These are phyloP conservation scores for Coleophoma eucalyptorum DNA, from an alignment of 2,329 filamentous ascomycete species.

Conservation along the genomic window DNA sequence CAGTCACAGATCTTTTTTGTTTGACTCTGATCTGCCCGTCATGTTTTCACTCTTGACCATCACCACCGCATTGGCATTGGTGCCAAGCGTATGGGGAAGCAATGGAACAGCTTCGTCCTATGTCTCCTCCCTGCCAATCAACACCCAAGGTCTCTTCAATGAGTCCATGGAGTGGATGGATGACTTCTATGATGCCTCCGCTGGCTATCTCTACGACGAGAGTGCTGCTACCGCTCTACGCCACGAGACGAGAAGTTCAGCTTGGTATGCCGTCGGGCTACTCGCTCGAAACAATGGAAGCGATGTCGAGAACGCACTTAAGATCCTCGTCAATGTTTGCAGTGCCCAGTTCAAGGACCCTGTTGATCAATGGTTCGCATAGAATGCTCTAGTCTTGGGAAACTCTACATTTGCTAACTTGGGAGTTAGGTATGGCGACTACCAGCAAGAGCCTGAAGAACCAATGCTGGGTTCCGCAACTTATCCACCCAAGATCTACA, in stretches of 20 bases:
- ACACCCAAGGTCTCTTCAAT: constrained; percentile 37
- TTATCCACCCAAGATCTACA: constrained; percentile 49
- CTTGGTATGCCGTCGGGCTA: constrained; percentile 57
- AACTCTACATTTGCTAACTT: not conserved
- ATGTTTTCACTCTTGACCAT: not conserved
- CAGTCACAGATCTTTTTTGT: no score
- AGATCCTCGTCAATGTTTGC: constrained; percentile 51
- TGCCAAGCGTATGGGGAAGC: not conserved
- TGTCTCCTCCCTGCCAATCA: constrained; percentile 12
- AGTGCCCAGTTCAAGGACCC: constrained; percentile 46
- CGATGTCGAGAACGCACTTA: constrained; percentile 46
- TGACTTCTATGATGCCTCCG: constrained; percentile 45
- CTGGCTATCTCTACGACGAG: constrained; percentile 50
- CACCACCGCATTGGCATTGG: not conserved
- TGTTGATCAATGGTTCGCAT: constrained; percentile 48
- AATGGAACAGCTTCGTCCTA: constrained; percentile 5
- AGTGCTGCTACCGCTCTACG: constrained; percentile 39
- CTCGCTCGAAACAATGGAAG: constrained; percentile 47
- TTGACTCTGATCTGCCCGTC: not conserved
- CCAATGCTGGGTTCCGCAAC: constrained; percentile 47
- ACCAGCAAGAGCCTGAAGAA: constrained; percentile 52
- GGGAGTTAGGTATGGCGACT: constrained; percentile 40
- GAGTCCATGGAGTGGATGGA: constrained; percentile 54
- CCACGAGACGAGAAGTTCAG: constrained; percentile 53
- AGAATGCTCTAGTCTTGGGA: constrained; percentile 9